These are phyloP conservation scores for Pichia sp. DNA, from an alignment of 1,139 yeast species.

Conservation along the genomic window DNA sequence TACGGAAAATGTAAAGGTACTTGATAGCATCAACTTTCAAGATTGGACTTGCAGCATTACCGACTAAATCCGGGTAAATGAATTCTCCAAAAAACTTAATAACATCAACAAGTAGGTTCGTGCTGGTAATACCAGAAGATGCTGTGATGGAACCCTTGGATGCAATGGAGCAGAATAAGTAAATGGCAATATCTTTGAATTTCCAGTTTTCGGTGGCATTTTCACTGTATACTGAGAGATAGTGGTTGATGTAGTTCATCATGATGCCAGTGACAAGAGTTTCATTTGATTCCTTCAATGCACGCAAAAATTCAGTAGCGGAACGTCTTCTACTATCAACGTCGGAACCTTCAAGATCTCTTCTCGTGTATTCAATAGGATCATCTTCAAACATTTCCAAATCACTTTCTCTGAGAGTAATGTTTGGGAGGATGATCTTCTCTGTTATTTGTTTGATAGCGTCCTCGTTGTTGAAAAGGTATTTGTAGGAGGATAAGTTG, in stretches of 20 bases:
- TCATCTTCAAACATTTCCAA: conserved; percentile 95
- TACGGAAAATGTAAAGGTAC: conserved; percentile 82
- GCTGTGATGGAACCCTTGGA: conserved; percentile 82
- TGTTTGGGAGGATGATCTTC: conserved; percentile 82
- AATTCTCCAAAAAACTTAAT: conserved; percentile 76
- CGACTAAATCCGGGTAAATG: conserved; percentile 72
- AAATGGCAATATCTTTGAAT: conserved; percentile 80
- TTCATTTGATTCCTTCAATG: conserved; percentile 75
- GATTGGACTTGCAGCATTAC: conserved; percentile 53
- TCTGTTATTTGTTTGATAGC: conserved; percentile 74
- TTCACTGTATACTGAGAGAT: conserved; percentile 43
- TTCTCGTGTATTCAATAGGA: conserved; percentile 84
- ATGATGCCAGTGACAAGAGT: conserved; percentile 67
- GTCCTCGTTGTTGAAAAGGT: conserved; percentile 57
- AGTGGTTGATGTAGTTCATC: conserved; percentile 66
- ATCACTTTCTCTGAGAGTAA: conserved; percentile 76
- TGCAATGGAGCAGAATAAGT: conserved; percentile 82
- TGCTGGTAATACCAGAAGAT: conserved; percentile 73
- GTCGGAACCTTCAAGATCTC: conserved; percentile 94
- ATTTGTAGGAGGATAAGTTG: conserved; percentile 56
- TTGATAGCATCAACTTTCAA: conserved; percentile 89
- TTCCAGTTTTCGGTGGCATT: conserved; percentile 53
- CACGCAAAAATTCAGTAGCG: conserved; percentile 84
- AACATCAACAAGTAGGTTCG: conserved; percentile 78
- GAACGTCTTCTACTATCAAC: conserved; percentile 88